phyloP scores from a whole-genome alignment of 352 stramenopile genomes.

The Pythium volutum region DNA sequence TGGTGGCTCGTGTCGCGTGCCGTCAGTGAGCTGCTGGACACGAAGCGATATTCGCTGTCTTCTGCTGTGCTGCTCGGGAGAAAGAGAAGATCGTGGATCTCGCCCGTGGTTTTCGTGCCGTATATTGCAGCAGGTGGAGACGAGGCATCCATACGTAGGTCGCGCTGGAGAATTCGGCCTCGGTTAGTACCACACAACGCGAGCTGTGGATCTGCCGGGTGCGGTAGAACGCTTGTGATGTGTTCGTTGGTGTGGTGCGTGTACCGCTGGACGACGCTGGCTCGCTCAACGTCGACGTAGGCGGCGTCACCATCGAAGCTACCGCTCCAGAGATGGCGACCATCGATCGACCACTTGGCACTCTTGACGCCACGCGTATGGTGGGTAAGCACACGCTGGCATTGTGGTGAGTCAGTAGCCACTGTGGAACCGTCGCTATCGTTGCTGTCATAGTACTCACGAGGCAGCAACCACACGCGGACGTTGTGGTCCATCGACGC shows the following conservation, averaged over 20 bases:
- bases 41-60: constrained; percentile 26
- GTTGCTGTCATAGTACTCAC: constrained; percentile 2
- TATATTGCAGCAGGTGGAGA: constrained; percentile 5
- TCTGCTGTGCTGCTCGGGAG: constrained; percentile 22
- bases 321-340: constrained; percentile 36
- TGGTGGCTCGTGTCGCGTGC: constrained; percentile 51
- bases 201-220: constrained; percentile 7
- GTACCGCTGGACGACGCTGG: not conserved
- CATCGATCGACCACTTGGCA: constrained; percentile 55
- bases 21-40: constrained; percentile 45
- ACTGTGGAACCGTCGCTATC: not conserved
- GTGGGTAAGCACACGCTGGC: constrained; percentile 22
- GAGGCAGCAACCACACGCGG: constrained; percentile 36
- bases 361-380: constrained; percentile 45
- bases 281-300: constrained; percentile 17
- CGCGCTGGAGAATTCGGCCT: constrained; percentile 23
- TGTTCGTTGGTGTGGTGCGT: constrained; percentile 4
- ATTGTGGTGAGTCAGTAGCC: not conserved
- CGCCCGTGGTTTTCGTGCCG: constrained; percentile 29
- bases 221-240: not conserved
- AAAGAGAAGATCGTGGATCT: constrained; percentile 62
- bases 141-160: constrained; percentile 27
- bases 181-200: constrained; percentile 5
- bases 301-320: constrained; percentile 34
- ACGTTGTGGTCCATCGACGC: constrained; percentile 59